Conservation (phyloP, 176 grass and related monocot genomes). For the Oryza punctata region DNA sequence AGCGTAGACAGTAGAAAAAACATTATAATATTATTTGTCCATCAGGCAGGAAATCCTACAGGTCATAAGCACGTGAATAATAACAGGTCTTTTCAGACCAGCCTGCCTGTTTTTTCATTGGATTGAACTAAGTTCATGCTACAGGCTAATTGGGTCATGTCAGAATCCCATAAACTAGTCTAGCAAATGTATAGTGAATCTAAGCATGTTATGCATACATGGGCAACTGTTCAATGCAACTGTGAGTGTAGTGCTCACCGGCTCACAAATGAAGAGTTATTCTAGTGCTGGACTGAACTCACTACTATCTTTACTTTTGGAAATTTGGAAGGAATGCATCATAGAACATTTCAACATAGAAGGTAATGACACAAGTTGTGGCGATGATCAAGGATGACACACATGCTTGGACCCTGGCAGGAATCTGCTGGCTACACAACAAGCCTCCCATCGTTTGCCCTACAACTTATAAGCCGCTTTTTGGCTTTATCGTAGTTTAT, state of each 20-base stretch:
- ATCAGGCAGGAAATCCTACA: neutral
- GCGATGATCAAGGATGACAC: neutral
- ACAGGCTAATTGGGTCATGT: neutral
- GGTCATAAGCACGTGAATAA: neutral
- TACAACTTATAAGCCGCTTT: no score
- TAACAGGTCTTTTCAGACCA: slow-evolving; percentile 3
- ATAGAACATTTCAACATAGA: neutral
- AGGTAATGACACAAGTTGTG: neutral
- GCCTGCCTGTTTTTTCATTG: neutral
- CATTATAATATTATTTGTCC: neutral
- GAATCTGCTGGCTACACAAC: neutral
- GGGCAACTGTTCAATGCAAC: neutral
- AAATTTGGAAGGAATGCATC: neutral
- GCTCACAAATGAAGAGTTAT: neutral
- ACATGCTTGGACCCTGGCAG: neutral
- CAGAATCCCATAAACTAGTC: slow-evolving; percentile 12
- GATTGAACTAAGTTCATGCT: neutral
- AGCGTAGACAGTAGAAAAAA: neutral
- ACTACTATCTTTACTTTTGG: neutral
- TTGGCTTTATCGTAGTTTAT: no score
- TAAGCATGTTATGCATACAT: neutral
- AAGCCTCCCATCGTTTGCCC: no score
- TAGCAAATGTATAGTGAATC: slow-evolving; percentile 12
- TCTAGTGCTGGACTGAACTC: neutral
- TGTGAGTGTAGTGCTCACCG: neutral